Base-by-base conservation (phyloP, 345 rosid genomes). In the Citrus reticulata region DNA sequence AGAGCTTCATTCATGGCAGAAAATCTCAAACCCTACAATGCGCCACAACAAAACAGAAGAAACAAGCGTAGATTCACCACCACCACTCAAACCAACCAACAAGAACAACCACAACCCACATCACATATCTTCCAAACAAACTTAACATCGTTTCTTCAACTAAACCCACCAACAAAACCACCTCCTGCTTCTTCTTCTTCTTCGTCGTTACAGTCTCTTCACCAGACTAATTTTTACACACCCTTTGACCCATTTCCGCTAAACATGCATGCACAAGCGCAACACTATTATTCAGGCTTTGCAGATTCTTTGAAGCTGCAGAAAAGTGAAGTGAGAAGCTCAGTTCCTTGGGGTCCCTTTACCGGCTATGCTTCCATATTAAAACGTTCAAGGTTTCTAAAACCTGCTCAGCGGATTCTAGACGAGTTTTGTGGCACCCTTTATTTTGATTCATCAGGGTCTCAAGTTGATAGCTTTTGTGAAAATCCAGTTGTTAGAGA, bases 31-130 rank as follows among this genome's bases (percentile, higher is more conserved):
- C 80, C 77, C 68, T 72, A 54, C 81, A 83, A 84, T 74, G 20
- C 74, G 22, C 83, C 87, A 42, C 88, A 87, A n/a, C 85, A 81
- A 54, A 79, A 74, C 82, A 85, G 85, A 83, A 85, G 82, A 79
- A 79, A 78, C 82, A 83, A 70, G 73, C 86, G 77, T 51, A 9
- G 62, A 59, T 71, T 84, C 70, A 65, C 57, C 69, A 4, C 72
- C 70, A 60, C 61, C 69, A 4, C 74, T 51, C 74, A 49, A 46
- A 32, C 40, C 74, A 78, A 78, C 74, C 79, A 77, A 14, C 70
- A 74, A 9, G 83, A 76, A 58, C 79, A 75, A 24, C 70, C 67
- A 9, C 83, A 78, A 58, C 13, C 74, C 54, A 55, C 78, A 27
- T 49, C 42, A 20, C 68, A 24, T 13, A 49, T 14, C 40, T 54